phyloP scores from a whole-genome alignment of 768 basidiomycete species.

The Hebeloma cylindrosporum region DNA sequence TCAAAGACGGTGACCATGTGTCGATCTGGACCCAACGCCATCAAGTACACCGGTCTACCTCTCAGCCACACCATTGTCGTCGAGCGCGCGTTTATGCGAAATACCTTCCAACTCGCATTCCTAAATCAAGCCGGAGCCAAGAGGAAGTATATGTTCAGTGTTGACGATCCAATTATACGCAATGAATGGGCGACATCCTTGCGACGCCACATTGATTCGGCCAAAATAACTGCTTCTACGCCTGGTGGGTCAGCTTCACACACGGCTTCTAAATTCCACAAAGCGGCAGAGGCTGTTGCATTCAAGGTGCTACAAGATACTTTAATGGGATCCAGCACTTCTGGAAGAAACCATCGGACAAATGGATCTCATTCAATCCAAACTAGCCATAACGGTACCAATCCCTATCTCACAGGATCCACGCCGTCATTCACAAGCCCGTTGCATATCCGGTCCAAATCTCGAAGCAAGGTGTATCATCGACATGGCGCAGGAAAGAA shows the following conservation, averaged over 20 bases:
- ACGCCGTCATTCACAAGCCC: constrained; percentile 24
- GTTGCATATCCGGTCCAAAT: constrained; percentile 61
- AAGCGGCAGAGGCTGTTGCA: constrained; percentile 72
- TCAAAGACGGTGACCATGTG: constrained; percentile 80
- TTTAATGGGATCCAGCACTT: constrained; percentile 44
- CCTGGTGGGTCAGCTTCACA: constrained; percentile 36
- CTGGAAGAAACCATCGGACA: constrained; percentile 10
- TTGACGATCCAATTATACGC: constrained; percentile 74
- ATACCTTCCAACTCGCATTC: constrained; percentile 94
- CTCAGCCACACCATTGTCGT: constrained; percentile 75
- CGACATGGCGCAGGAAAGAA: constrained; percentile 61
- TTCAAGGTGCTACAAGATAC: constrained; percentile 86
- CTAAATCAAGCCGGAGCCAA: constrained; percentile 61
- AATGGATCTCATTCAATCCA: constrained; percentile 20
- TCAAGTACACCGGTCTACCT: constrained; percentile 79
- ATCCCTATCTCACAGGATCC: constrained; percentile 12
- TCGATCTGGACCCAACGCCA: constrained; percentile 80
- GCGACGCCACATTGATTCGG: constrained; percentile 63
- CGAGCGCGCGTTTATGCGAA: constrained; percentile 93
- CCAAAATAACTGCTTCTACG: constrained; percentile 28
- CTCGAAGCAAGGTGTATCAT: constrained; percentile 68
- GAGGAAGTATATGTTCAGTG: constrained; percentile 93
- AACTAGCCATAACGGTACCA: constrained; percentile 10
- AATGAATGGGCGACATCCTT: constrained; percentile 73
- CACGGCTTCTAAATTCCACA: constrained; percentile 48